Percentiles rank a stretch among this genome's conserved stretches.
Conservation (phyloP, 2,329 filamentous ascomycete genomes). For the Botrytis squamosa region DNA sequence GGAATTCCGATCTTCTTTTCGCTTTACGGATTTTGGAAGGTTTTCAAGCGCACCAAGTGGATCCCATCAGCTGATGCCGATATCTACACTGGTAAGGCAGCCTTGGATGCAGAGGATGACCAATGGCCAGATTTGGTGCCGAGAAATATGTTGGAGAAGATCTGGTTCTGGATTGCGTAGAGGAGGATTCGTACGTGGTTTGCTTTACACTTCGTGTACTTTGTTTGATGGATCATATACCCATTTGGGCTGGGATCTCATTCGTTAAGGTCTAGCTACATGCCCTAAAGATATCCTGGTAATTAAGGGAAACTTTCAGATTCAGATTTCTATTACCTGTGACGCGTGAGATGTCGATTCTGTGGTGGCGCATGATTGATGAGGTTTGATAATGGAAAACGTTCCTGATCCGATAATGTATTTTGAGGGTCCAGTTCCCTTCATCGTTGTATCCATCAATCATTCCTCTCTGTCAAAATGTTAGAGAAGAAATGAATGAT, state of each 20-base stretch:
- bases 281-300: conserved; percentile 6
- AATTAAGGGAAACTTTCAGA: background rate
- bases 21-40: conserved; percentile 70
- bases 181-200: background rate
- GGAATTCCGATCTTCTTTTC: conserved; percentile 71
- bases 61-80: conserved; percentile 43
- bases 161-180: conserved; percentile 49
- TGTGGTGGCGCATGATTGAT: background rate
- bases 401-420: background rate
- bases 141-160: conserved; percentile 44
- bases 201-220: background rate
- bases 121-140: conserved; percentile 43
- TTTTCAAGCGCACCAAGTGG: conserved; percentile 59
- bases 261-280: background rate
- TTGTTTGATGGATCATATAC: conserved; percentile 6
- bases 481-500: background rate
- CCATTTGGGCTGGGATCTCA: background rate
- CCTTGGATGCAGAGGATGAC: conserved; percentile 46
- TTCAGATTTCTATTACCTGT: background rate
- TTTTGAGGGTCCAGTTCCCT: background rate
- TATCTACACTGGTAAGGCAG: conserved; percentile 46
- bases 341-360: background rate
- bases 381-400: background rate
- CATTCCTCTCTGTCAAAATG: background rate
- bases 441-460: background rate